Base-by-base conservation (phyloP, 108 stramenopile genomes). In the Pseudonitzschia delicatissima region DNA sequence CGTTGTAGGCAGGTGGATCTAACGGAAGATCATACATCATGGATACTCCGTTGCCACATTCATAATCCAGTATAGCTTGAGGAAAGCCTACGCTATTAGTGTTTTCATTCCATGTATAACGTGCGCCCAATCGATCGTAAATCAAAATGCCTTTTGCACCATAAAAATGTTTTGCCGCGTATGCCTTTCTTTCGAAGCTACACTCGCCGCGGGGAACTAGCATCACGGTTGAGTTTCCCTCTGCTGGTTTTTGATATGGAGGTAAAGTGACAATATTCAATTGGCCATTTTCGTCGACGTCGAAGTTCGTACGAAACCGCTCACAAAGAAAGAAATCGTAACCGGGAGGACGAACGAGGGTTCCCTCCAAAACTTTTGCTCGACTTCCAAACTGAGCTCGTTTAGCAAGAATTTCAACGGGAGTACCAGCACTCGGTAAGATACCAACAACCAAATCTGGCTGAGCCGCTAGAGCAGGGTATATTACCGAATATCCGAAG, bases 171-270 rank as follows among this genome's bases (percentile, higher is more conserved):
- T 86, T 80, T 0, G 92, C 92, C 21, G 73, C 75, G 18, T 71
- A 63, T n/a, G 82, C 83, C 68, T 93, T 90, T 35, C 62, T 32
- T 60, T 90, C 87, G 63, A 90, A 93, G 57, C 83, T 68, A 57
- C 88, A 90, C 15, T 35, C 39, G 12, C 88, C 92, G 12, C 92
- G 79, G 21, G 80, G 83, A 7, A 87, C 87, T 20, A 83, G 31
- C 45, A 88, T 57, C 20, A 86, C 61, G 32, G 53, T 55, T 12
- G n/a, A 21, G 27, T 18, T 44, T 9, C 62, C 29, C 21, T 26
- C 44, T 4, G 8, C 7, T 8, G 61, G 45, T 33, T 44, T 21
- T 28, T 9, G 31, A 55, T 25, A 28, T 0, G 39, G 42, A 11
- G 39, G 28, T 45, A 33, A 17, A n/a, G 62, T 29, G 8, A 26